Base-by-base conservation (phyloP, 2,329 filamentous ascomycete species). In the Exophiala sp. region DNA sequence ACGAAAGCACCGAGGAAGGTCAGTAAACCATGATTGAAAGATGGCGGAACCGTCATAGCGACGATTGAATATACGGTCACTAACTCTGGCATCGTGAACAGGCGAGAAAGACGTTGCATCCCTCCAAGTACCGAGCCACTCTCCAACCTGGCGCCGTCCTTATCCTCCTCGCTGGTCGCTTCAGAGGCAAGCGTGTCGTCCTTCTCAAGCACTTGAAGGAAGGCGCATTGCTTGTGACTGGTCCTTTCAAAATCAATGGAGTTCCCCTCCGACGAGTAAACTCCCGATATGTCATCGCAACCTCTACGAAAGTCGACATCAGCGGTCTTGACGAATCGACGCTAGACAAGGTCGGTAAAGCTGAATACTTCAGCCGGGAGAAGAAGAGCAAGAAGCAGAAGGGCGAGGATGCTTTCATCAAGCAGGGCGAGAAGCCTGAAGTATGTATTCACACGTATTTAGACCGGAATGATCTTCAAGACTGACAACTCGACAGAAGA, bases 241-340 rank as follows among this genome's bases (percentile, higher is more conserved):
- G 94, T 71, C 94, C 94, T 75, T 99, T 97, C 89, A 99, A 97
- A 88, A 88, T 99, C 82, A 99, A 99, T 83, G 94, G 94, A 78
- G 94, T 99, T 66, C 94, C 94, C 68, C 87, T 99, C 72, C 88
- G 94, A 80, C 86, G 89, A 76, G 75, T 77, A 58, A 77, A 77
- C 67, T 64, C 74, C 60, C 70, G 75, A 70, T 77, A 77, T 62
- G 75, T 77, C 56, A 77, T 77, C 65, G 74, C 75, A 63, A 77
- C 75, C 65, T 75, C 72, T 68, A 72, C 70, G 63, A 70, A 69
- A 59, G 67, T 77, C 55, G 82, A 77, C 75, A 77, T 99, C 71
- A 80, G 82, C 65, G 89, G 90, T 71, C 79, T 99, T 69, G 92
- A 97, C 78, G 70, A 74, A 65, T 72, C 73, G 68, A 76, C 78